Evolutionary conservation across 345 rosid species (phyloP), one percentile per base, ranked within the genome.

Genomic region (Aquilaria yunnanensis): DNA sequence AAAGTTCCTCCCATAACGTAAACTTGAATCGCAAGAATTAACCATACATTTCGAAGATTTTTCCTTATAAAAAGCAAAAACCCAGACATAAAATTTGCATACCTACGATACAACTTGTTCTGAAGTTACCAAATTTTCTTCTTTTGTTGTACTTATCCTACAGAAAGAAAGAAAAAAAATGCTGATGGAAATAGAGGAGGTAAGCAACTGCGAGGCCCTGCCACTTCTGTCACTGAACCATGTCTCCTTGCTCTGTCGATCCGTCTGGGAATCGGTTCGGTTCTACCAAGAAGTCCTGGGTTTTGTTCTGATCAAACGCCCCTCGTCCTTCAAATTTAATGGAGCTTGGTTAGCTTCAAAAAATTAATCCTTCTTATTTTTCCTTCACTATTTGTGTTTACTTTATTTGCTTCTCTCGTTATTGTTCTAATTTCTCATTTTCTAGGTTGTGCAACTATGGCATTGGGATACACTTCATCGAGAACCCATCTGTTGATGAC

Each of bases 301-400:
- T 47, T 83, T 83, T 56, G 81, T 69, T 57, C 67, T 67, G 56
- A 76, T 83, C 72, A 83, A 83, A 63, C 83, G 85, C 51, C 88
- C 88, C 47, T 80, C 88, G 64, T 83, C 88, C 63, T 83, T 83
- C 78, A 75, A 77, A 16, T 81, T 83, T 77, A 83, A 78, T 43
- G 89, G 89, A 55, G 88, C 85, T 47, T 81, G 85, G 85, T 80
- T 16, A 57, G 74, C 48, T 51, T 52, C 14, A 11, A 47, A 32
- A 53, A 34, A 54, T 1, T 23, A 23, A 14, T 54, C 14, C 62
- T 14, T 34, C 16, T 47, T 23, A 47, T 54, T 14, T 23, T 23
- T 43, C 10, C 12, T 51, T 33, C 9, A 12, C 9, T 12, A 31
- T 34, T 43, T 51, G 12, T 54, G 5, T 9, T 52, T 32, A 11